Conservation (phyloP, 768 basidiomycete species). For the Suillus lakei region DNA sequence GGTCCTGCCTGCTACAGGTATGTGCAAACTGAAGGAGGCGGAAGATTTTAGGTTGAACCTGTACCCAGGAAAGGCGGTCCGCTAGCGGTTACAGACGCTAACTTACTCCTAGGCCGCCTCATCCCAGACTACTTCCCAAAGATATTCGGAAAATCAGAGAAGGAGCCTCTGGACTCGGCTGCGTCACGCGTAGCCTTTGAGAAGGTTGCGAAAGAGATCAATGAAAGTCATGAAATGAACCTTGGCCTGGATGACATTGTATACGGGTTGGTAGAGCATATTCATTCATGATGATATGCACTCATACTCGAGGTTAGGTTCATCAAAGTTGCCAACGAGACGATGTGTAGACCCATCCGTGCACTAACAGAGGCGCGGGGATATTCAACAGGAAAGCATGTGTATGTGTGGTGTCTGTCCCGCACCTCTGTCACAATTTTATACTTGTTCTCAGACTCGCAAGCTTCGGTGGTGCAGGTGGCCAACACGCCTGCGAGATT, state of each 20-base stretch:
- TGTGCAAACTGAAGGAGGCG: slow-evolving; percentile 17
- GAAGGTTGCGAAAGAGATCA: slow-evolving; percentile 70
- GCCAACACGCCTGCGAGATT: slow-evolving; percentile 94
- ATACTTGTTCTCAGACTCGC: slow-evolving; percentile 56
- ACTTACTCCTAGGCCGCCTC: slow-evolving; percentile 86
- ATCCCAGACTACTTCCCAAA: slow-evolving; percentile 93
- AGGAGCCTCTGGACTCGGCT: slow-evolving; percentile 79
- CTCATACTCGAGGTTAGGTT: slow-evolving; percentile 54
- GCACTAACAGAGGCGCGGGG: slow-evolving; percentile 90
- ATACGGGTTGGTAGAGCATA: slow-evolving; percentile 63
- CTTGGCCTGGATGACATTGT: slow-evolving; percentile 83
- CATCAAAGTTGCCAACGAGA: slow-evolving; percentile 96
- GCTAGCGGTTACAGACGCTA: slow-evolving; percentile 91
- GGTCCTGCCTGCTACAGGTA: slow-evolving; percentile 92
- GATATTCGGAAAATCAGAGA: slow-evolving; percentile 90
- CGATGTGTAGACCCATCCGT: slow-evolving; percentile 93
- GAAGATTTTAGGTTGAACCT: not conserved
- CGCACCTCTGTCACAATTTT: slow-evolving; percentile 1
- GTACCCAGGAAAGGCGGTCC: slow-evolving; percentile 82
- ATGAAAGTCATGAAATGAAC: slow-evolving; percentile 60
- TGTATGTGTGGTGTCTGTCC: slow-evolving; percentile 37
- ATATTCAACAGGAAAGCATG: slow-evolving; percentile 78
- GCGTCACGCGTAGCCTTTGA: slow-evolving; percentile 75
- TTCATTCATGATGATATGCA: not conserved
- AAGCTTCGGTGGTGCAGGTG: slow-evolving; percentile 89